Evolutionary conservation across 139 green algal species (phyloP).

Genomic region (Mesotaenium endlicherianum): DNA sequence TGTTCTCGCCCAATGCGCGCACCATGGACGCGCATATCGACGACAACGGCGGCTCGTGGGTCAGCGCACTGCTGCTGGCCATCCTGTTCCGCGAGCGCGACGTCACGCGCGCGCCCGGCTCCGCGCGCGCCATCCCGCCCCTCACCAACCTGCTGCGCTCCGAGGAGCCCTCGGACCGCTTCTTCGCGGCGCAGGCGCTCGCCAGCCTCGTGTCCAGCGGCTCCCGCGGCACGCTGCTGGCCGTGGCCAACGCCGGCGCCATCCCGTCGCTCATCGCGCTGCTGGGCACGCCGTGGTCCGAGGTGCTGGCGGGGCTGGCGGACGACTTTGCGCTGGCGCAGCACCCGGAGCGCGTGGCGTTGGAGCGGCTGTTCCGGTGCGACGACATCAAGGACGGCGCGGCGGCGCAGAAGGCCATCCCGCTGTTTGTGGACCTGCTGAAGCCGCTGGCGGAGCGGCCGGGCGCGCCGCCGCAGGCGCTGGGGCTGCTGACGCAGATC

Average conservation of each 20-base stretch:
- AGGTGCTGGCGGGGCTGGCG: conserved; percentile 27
- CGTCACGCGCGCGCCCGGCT: background rate
- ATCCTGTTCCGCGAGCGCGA: conserved; percentile 35
- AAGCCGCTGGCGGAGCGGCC: conserved; percentile 3
- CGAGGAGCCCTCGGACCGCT: conserved; percentile 33
- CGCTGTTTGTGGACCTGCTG: conserved; percentile 21
- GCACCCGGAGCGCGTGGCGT: conserved; percentile 28
- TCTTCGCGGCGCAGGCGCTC: conserved; percentile 31
- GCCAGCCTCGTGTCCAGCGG: conserved; percentile 23
- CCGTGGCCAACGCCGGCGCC: conserved; percentile 14
- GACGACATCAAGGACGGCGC: conserved; percentile 21
- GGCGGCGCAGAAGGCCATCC: background rate
- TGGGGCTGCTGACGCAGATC: conserved; percentile 32
- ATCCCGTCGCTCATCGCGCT: conserved; percentile 2
- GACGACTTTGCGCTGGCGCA: conserved; percentile 27
- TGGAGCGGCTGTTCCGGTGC: conserved; percentile 40
- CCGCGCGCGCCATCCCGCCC: conserved; percentile 4
- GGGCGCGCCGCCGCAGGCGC: background rate
- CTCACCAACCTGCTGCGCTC: conserved; percentile 29
- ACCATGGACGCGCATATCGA: conserved; percentile 1
- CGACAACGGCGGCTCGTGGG: conserved; percentile 32
- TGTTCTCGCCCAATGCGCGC: conserved; percentile 21
- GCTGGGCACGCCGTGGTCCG: conserved; percentile 11
- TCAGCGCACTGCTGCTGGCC: conserved; percentile 36
- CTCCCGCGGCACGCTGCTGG: conserved; percentile 32